Conservation (phyloP, 176 grass and related monocot species). For the Oropetium thomaeum region DNA sequence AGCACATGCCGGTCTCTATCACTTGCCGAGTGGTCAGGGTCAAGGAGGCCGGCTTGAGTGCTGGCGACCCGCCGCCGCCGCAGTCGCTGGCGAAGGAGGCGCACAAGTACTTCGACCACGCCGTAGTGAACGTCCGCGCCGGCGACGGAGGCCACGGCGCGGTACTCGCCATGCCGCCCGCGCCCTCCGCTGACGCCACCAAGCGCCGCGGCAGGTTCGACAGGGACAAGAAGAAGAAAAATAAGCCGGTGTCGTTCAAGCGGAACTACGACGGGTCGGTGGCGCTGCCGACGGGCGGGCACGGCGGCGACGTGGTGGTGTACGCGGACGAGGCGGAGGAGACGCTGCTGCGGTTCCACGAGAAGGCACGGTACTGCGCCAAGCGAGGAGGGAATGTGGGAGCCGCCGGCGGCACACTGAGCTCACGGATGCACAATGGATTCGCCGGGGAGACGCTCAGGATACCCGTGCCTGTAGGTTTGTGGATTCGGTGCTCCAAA, state of each 20-base stretch:
- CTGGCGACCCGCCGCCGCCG: constrained; percentile 11
- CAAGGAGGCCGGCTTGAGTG: constrained; percentile 31
- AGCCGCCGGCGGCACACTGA: constrained; percentile 65
- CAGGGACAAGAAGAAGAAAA: constrained; percentile 37
- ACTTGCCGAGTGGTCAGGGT: constrained; percentile 54
- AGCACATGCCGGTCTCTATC: constrained; percentile 12
- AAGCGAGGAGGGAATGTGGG: constrained; percentile 90
- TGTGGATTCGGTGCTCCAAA: constrained; percentile 24
- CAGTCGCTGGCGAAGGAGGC: constrained; percentile 63
- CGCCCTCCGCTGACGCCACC: constrained; percentile 19
- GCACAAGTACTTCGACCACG: constrained; percentile 96
- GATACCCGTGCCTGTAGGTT: constrained; percentile 95
- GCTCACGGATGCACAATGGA: constrained; percentile 75
- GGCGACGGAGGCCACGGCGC: constrained; percentile 91
- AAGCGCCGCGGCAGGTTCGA: constrained; percentile 55
- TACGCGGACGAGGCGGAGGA: constrained; percentile 66
- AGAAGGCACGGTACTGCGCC: constrained; percentile 62
- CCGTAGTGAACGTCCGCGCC: constrained; percentile 59
- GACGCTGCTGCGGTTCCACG: constrained; percentile 76
- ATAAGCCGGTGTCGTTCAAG: constrained; percentile 62
- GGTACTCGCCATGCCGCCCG: constrained; percentile 63
- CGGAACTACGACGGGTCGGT: constrained; percentile 90
- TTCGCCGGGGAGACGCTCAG: constrained; percentile 60
- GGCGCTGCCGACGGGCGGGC: constrained; percentile 77
- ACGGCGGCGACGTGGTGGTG: constrained; percentile 81